A percentile compares a stretch with the other conserved stretches of the same genome.
These are phyloP conservation scores for Lentinula lateritia DNA, from an alignment of 768 basidiomycete genomes.

Conservation along the genomic window DNA sequence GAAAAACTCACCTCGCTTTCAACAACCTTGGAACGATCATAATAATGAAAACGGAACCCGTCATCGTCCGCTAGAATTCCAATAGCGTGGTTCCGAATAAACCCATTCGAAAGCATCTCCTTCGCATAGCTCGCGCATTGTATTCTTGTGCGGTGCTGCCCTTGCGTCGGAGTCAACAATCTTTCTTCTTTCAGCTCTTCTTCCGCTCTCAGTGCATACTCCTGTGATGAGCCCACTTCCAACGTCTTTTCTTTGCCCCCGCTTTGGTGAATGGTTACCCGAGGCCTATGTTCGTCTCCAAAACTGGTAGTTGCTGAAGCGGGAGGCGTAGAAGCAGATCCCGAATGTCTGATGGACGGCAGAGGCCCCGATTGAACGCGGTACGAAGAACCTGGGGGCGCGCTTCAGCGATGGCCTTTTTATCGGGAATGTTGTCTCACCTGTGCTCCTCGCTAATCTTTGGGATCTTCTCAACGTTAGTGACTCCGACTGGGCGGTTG, in stretches of 20 bases:
- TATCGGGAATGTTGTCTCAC: too few species aligned
- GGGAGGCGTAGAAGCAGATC: background rate
- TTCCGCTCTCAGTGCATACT: background rate
- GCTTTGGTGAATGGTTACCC: background rate
- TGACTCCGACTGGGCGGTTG: too few species aligned
- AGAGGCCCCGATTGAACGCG: background rate
- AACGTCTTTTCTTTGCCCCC: background rate
- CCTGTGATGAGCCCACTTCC: background rate
- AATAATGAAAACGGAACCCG: background rate
- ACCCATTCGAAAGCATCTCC: background rate
- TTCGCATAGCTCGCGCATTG: background rate
- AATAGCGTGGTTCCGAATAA: background rate
- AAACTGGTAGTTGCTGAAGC: background rate
- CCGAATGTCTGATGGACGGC: background rate
- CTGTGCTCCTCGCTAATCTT: too few species aligned
- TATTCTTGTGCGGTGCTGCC: background rate
- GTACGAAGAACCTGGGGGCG: too few species aligned
- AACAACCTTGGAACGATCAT: background rate
- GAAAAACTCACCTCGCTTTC: background rate
- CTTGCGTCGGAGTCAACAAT: background rate
- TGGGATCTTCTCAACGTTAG: too few species aligned
- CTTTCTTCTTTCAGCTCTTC: background rate
- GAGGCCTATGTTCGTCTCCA: background rate
- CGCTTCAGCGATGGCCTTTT: too few species aligned
- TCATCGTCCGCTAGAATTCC: background rate